Evolutionary conservation across 2,329 filamentous ascomycete species (phyloP), one percentile per base, ranked within the genome.

Genomic region (Bertia moriformis): DNA sequence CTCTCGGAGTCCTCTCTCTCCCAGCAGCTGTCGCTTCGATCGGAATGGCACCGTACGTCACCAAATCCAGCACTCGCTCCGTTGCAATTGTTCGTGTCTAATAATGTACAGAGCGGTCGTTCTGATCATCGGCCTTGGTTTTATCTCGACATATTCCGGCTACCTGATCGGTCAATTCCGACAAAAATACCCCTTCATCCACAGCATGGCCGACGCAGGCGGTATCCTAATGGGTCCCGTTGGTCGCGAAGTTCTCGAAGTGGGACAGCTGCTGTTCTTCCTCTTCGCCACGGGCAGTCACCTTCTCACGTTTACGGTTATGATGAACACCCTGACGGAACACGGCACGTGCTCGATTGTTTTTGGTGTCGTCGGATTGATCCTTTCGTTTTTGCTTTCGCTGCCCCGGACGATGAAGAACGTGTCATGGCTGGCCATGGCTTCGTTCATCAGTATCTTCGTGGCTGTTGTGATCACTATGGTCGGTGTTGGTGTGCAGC

Each of bases 281-380:
- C 10, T 35, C 15, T 35, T 35, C 32, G 32, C 17, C 32, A 35
- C 17, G 32, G 32, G 32, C 10, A 35, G 32, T 15, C 32, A 35
- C 15, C 10, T 35, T 15, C 15, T 35, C 10, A 35, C 32, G 10
- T 35, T 35, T 17, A 7, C 10, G 10, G 32, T 35, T 17, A 35
- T 35, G 32, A 35, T 35, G 32, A 35, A 35, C 32, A 35, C 32
- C 17, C 12, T 35, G 7, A 35, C 32, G 10, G 17, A 35, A 7
- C 32, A 35, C 15, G 32, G 32, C 10, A 35, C 32, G 7, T 35
- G 32, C 32, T 35, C 32, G 32, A 35, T 35, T 35, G 32, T 35
- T 7, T 35, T 35, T 17, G 15, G 10, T 35, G 10, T 35, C 15
- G 32, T 35, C 15, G 32, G 32, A 13, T 10, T 35, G 32, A 7